Evolutionary conservation across 106 monocot species (phyloP).

Genomic region (Acorus calamus): DNA sequence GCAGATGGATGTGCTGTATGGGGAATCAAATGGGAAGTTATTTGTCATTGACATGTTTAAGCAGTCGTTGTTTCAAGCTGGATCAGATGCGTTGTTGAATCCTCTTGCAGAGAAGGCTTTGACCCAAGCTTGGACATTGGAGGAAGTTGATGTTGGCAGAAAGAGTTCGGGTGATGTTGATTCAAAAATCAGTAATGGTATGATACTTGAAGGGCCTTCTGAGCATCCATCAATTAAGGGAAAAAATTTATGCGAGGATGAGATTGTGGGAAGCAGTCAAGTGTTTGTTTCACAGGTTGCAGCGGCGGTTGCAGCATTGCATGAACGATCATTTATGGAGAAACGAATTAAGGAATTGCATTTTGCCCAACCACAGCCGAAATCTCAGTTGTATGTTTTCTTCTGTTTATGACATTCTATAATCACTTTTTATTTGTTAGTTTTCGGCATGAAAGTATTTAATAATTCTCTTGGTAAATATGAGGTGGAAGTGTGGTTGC

Average conservation of each 20-base stretch:
- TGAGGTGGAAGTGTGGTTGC: too few relatives aligned
- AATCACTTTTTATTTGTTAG: neutral
- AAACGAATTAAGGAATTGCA: constrained; percentile 36
- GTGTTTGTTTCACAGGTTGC: constrained; percentile 79
- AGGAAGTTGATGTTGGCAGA: constrained; percentile 1
- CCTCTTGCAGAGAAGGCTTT: constrained; percentile 1
- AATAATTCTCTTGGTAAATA: too few relatives aligned
- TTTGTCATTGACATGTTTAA: constrained; percentile 55
- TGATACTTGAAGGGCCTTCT: neutral
- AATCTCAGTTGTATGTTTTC: constrained; percentile 49
- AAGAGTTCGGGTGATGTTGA: neutral
- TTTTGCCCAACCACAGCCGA: constrained; percentile 26
- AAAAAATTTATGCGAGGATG: too few relatives aligned
- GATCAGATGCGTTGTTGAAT: constrained; percentile 36
- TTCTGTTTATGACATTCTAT: neutral
- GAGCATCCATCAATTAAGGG: neutral
- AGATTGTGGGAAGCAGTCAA: constrained; percentile 3
- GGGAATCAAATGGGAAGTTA: constrained; percentile 39
- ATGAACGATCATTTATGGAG: constrained; percentile 65
- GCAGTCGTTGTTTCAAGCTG: constrained; percentile 42
- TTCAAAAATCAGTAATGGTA: constrained; percentile 6
- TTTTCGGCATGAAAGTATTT: neutral
- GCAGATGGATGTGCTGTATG: constrained; percentile 71
- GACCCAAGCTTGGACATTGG: neutral
- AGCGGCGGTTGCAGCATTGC: constrained; percentile 70